Conservation (phyloP, 345 rosid species). For the Microcos paniculata region DNA sequence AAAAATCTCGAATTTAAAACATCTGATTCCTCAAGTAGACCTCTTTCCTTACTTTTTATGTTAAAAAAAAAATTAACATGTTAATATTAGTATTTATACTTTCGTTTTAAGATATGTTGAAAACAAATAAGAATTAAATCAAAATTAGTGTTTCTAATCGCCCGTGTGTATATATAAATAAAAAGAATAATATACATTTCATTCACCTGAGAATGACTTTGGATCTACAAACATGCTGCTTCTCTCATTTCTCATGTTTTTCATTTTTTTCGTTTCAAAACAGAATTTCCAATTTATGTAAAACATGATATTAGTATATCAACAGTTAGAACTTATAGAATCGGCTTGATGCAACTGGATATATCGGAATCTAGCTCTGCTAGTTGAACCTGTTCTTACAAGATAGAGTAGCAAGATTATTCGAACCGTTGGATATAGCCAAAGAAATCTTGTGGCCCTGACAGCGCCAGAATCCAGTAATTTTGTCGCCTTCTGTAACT, state of each 20-base stretch:
- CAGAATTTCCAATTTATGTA: neutral
- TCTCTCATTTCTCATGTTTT: constrained; percentile 1
- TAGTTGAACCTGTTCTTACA: constrained; percentile 41
- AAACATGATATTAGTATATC: neutral
- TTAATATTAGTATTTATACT: no score
- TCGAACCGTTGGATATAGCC: constrained; percentile 96
- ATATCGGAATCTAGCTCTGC: constrained; percentile 8
- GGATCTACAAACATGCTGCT: constrained; percentile 6
- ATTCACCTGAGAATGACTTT: neutral
- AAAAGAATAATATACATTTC: no score
- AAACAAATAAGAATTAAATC: no score
- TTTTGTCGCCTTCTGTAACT: constrained; percentile 95
- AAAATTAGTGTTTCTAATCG: no score
- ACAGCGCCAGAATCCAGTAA: constrained; percentile 90
- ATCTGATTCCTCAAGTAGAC: no score
- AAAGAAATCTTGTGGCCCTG: constrained; percentile 93
- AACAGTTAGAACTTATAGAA: constrained; percentile 5
- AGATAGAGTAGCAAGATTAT: constrained; percentile 76
- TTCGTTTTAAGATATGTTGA: no score
- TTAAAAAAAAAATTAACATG: no score
- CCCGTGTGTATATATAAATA: no score
- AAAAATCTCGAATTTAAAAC: no score
- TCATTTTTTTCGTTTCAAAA: neutral
- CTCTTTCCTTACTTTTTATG: no score
- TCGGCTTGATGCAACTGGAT: constrained; percentile 10